Conservation (phyloP, 163 green algal species). For the Scenedesmus sp. region DNA sequence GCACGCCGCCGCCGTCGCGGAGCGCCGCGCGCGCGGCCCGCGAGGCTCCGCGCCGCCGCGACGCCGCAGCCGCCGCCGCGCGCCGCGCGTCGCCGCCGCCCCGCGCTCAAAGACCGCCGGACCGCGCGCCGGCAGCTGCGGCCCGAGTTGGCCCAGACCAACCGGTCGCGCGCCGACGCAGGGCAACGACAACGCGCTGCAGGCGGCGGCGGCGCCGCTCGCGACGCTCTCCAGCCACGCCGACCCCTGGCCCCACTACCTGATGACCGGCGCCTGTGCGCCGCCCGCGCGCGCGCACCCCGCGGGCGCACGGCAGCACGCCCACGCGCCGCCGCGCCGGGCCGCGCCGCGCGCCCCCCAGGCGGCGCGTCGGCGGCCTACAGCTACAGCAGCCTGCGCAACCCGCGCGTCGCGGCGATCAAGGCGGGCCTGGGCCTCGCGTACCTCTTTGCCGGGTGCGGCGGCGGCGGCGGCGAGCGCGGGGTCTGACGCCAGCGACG, state of each 20-base stretch:
- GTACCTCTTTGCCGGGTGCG: slow-evolving; percentile 57
- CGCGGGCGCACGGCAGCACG: background rate
- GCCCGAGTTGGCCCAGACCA: too few relatives aligned
- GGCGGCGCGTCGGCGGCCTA: slow-evolving; percentile 35
- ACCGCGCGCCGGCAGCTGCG: too few relatives aligned
- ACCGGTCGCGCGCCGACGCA: too few relatives aligned
- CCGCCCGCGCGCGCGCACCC: background rate
- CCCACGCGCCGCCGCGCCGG: background rate
- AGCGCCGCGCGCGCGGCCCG: too few relatives aligned
- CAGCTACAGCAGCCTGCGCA: slow-evolving; percentile 45
- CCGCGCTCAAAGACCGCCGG: too few relatives aligned
- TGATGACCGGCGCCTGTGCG: slow-evolving; percentile 47
- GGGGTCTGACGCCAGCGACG: too few relatives aligned
- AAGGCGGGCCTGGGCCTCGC: slow-evolving; percentile 47
- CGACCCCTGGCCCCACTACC: slow-evolving; percentile 62
- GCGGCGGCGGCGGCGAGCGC: background rate
- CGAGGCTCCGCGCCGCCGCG: too few relatives aligned
- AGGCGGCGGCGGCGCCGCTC: slow-evolving; percentile 48
- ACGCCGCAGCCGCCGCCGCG: too few relatives aligned
- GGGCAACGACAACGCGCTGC: slow-evolving; percentile 25
- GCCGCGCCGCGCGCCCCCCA: background rate
- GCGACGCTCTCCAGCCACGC: slow-evolving; percentile 53
- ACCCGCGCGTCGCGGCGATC: slow-evolving; percentile 51
- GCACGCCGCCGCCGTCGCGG: too few relatives aligned
- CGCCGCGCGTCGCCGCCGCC: too few relatives aligned